These are phyloP conservation scores for Leishmania tarentolae DNA, from an alignment of 208 protist species.

Conservation along the genomic window DNA sequence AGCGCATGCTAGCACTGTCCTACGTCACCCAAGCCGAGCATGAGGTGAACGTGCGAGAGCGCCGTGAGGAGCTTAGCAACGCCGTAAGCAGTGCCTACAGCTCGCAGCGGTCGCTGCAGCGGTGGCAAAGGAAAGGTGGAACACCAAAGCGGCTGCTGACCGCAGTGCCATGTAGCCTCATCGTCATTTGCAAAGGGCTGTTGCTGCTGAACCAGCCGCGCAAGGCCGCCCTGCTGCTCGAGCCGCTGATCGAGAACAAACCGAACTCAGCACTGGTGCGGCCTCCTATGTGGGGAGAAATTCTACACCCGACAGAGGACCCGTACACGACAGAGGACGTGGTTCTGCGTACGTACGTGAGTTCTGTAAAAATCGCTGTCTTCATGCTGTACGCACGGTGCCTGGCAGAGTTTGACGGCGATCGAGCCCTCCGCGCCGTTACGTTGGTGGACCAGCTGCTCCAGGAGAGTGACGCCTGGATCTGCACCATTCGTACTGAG, in stretches of 20 bases:
- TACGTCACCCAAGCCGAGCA: slow-evolving; percentile 83
- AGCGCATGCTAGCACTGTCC: slow-evolving; percentile 84
- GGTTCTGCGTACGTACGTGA: slow-evolving; percentile 64
- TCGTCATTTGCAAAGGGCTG: slow-evolving; percentile 72
- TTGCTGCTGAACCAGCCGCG: slow-evolving; percentile 77
- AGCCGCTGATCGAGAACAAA: slow-evolving; percentile 88
- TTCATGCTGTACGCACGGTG: slow-evolving; percentile 84
- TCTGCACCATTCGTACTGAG: slow-evolving; percentile 33
- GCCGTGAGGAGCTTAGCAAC: slow-evolving; percentile 77
- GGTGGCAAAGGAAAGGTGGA: slow-evolving; percentile 65
- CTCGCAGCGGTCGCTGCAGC: slow-evolving; percentile 80
- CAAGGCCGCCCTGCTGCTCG: slow-evolving; percentile 82
- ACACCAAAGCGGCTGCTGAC: slow-evolving; percentile 75
- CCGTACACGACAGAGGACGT: slow-evolving; percentile 72
- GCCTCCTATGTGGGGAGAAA: slow-evolving; percentile 77
- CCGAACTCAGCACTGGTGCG: slow-evolving; percentile 58
- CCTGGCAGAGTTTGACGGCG: slow-evolving; percentile 76
- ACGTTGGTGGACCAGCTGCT: slow-evolving; percentile 42
- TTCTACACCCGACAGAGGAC: slow-evolving; percentile 48
- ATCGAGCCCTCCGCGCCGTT: slow-evolving; percentile 59
- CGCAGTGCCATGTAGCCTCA: slow-evolving; percentile 70
- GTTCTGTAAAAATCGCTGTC: slow-evolving; percentile 68
- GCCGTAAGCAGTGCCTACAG: slow-evolving; percentile 87
- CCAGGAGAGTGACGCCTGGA: slow-evolving; percentile 63
- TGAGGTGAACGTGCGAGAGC: slow-evolving; percentile 84